These are phyloP conservation scores for Leccinellum rugosiceps DNA, from an alignment of 768 basidiomycete species.

Conservation along the genomic window DNA sequence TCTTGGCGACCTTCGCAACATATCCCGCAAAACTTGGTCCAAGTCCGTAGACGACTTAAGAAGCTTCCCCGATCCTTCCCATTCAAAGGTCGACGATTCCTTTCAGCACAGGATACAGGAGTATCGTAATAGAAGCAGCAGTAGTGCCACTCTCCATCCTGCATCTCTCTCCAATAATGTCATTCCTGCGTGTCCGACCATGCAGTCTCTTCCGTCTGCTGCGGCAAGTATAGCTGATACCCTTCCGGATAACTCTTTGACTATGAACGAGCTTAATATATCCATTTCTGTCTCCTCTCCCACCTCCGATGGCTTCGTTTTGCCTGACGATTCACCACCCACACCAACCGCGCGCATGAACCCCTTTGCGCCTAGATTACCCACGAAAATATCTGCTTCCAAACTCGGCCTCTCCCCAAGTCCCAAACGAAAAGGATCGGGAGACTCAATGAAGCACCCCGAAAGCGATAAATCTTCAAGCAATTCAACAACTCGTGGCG, in stretches of 20 bases:
- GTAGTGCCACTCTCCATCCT: conserved; percentile 49
- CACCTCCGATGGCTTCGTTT: conserved; percentile 33
- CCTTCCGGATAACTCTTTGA: conserved; percentile 17
- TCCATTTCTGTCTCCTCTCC: conserved; percentile 51
- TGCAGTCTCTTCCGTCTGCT: conserved; percentile 44
- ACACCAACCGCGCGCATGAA: conserved; percentile 60
- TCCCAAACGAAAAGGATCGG: conserved; percentile 57
- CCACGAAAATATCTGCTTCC: conserved; percentile 63
- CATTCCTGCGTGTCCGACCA: conserved; percentile 28
- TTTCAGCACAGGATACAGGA: conserved; percentile 62
- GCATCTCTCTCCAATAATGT: conserved; percentile 28
- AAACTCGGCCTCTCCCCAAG: conserved; percentile 43
- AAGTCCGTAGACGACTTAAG: conserved; percentile 77
- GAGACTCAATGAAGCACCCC: conserved; percentile 27
- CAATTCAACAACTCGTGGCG: conserved; percentile 18
- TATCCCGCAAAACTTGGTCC: conserved; percentile 75
- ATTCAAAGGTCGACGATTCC: conserved; percentile 40
- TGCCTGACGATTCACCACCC: conserved; percentile 34
- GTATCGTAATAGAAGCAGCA: conserved; percentile 61
- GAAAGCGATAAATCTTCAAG: conserved; percentile 30
- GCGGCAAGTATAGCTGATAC: conserved; percentile 16
- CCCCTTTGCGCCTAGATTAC: conserved; percentile 67
- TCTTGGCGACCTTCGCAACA: conserved; percentile 64
- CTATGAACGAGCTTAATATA: conserved; percentile 32
- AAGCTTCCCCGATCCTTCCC: conserved; percentile 41